Conservation (phyloP, 495 filamentous ascomycete species). For the Acidiella bohemica region DNA sequence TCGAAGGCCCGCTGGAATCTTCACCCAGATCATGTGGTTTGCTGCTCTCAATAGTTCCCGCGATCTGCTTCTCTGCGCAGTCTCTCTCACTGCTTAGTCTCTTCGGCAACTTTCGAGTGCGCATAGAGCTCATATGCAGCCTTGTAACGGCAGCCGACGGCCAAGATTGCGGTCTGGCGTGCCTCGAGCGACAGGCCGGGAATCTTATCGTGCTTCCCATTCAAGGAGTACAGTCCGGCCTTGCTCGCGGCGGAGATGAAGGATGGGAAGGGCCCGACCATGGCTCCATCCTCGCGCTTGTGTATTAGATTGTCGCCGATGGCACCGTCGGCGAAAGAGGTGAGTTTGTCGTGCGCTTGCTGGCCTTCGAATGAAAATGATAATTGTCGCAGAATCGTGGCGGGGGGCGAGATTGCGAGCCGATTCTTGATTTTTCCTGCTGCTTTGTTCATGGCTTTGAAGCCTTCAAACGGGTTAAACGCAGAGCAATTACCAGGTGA, state of each 20-base stretch:
- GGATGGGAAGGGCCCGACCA: slow-evolving; percentile 14
- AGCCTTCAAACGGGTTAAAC: no score
- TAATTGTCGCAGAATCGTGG: no score
- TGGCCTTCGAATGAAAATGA: background rate
- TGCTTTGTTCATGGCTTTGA: no score
- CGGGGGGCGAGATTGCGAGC: slow-evolving; percentile 6
- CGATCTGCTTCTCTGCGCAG: background rate
- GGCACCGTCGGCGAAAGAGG: background rate
- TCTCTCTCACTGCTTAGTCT: background rate
- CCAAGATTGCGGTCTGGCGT: slow-evolving; percentile 13
- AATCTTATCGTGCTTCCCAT: background rate
- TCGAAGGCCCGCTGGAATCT: slow-evolving; percentile 9
- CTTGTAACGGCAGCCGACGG: slow-evolving; percentile 11
- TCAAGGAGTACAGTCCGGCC: background rate
- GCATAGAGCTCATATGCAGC: slow-evolving; percentile 20
- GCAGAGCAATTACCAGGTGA: no score
- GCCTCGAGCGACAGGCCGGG: slow-evolving; percentile 9
- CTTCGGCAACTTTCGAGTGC: slow-evolving; percentile 7
- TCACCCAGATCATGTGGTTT: slow-evolving; percentile 14
- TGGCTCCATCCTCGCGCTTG: slow-evolving; percentile 10
- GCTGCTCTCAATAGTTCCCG: background rate
- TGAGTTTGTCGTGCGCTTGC: slow-evolving; percentile 4
- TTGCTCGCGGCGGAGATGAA: slow-evolving; percentile 4
- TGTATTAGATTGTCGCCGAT: slow-evolving; percentile 4
- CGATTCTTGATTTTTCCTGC: no score